Base-by-base conservation (phyloP, 2,329 filamentous ascomycete genomes). In the Trichoderma sp. region DNA sequence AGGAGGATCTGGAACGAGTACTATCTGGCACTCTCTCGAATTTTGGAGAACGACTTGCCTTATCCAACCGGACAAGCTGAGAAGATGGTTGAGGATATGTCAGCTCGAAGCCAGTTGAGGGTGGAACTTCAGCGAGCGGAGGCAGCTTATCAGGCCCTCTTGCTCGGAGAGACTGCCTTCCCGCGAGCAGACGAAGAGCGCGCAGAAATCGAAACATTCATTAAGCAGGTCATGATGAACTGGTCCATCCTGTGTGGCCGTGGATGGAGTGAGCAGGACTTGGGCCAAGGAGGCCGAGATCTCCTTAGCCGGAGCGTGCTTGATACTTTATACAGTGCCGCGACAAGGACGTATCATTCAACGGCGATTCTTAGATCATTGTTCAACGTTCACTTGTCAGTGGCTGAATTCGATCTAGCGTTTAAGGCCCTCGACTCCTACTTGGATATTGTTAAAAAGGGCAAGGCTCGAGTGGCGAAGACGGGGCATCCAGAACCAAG, bases 321-420 rank as follows among this genome's bases (percentile, higher is more conserved):
- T 53, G 95, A 96, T 80, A 93, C 94, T 32, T 86, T 99, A 7
- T 99, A 98, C 81, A 92, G 92, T 51, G 93, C 95, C 26, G 93
- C 95, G 8, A 94, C 92, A 11, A 97, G 96, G 81, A 97, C 95
- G 0, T 99, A 96, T 78, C 96, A 99, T 81, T 99, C 96, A 1
- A 97, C 95, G 1, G 85, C 94, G 11, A 93, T 98, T 73, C 84
- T 99, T 34, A 88, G 95, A 72, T 89, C 95, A 77, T 86, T 99
- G 0, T 98, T 98, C 79, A 91, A 90, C 12, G 92, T 97, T 2
- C 96, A 99, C 80, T 86, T 95, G 21, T 89, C 94, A 3, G 86
- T 98, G 21, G 94, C 94, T 9, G 95, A 99, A 76, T 98, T 98
- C 75, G 93, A 97, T 71, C 84, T 98, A 63, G 95, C 95, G 1